Conservation (phyloP, 2,329 filamentous ascomycete genomes). For the Zalaria obscura region DNA sequence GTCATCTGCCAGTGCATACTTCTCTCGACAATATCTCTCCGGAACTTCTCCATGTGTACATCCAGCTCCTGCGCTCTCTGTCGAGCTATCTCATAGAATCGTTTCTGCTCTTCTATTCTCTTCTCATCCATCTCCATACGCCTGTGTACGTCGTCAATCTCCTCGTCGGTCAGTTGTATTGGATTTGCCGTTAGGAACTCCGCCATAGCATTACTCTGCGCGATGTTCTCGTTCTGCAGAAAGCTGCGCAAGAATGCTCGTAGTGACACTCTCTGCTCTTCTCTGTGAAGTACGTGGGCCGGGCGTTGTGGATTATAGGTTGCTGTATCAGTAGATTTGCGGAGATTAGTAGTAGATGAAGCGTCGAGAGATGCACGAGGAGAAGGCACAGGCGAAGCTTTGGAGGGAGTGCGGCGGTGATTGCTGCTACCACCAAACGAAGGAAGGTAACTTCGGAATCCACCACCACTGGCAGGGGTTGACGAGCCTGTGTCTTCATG, state of each 20-base stretch:
- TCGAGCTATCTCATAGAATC: constrained; percentile 90
- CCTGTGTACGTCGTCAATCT: constrained; percentile 64
- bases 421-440: constrained; percentile 7
- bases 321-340: constrained; percentile 8
- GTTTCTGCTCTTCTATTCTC: constrained; percentile 79
- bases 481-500: constrained; percentile 4
- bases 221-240: constrained; percentile 70
- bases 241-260: constrained; percentile 81
- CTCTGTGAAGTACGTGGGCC: constrained; percentile 52
- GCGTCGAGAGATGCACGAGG: constrained; percentile 19
- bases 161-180: constrained; percentile 64
- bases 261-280: constrained; percentile 81
- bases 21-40: constrained; percentile 52
- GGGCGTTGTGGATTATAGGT: constrained; percentile 10
- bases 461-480: constrained; percentile 11
- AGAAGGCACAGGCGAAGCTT: constrained; percentile 9
- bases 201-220: constrained; percentile 66
- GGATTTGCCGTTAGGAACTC: constrained; percentile 69
- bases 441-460: constrained; percentile 29
- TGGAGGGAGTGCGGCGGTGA: constrained; percentile 8
- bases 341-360: constrained; percentile 10
- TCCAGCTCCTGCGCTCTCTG: constrained; percentile 84
- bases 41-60: constrained; percentile 86
- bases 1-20: constrained; percentile 38
- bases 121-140: constrained; percentile 76